A percentile compares a stretch with the other conserved stretches of the same genome.
These are phyloP conservation scores for Aspergillus diversus DNA, from an alignment of 495 filamentous ascomycete genomes.

Conservation along the genomic window DNA sequence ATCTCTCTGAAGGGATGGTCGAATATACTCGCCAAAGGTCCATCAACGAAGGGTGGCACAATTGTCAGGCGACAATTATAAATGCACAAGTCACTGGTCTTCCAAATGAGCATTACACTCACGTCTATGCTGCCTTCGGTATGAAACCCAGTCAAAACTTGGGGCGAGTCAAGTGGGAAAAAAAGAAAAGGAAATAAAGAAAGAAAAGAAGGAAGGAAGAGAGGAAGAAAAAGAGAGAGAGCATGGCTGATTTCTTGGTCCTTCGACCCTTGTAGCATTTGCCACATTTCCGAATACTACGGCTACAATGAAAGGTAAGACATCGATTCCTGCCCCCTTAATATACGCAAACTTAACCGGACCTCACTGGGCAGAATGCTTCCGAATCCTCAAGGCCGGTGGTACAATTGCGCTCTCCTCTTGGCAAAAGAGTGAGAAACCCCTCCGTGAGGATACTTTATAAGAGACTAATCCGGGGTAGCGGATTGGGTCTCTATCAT, in stretches of 20 bases:
- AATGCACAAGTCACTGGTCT: conserved; percentile 40
- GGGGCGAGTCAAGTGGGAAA: too few relatives aligned
- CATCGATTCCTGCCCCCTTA: not conserved
- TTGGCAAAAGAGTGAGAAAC: conserved; percentile 39
- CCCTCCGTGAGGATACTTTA: not conserved
- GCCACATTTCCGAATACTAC: conserved; percentile 30
- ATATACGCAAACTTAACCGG: not conserved
- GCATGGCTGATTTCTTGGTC: too few relatives aligned
- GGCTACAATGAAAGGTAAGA: conserved; percentile 37
- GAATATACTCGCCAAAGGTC: conserved; percentile 32
- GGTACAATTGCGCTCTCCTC: conserved; percentile 41
- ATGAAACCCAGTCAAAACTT: not conserved
- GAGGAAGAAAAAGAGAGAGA: too few relatives aligned
- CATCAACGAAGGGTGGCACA: conserved; percentile 36
- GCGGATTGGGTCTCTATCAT: conserved; percentile 37
- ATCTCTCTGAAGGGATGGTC: conserved; percentile 40
- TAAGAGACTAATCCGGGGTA: not conserved
- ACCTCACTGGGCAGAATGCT: conserved; percentile 31
- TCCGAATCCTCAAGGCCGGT: conserved; percentile 40
- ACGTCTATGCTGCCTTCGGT: conserved; percentile 45
- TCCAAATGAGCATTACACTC: conserved; percentile 32
- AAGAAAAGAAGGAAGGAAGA: too few relatives aligned
- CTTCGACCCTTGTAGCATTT: conserved; percentile 25
- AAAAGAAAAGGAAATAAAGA: too few relatives aligned
- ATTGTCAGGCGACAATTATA: conserved; percentile 33